Base-by-base conservation (phyloP, 768 basidiomycete genomes). In the Paxillus rubicundulus region DNA sequence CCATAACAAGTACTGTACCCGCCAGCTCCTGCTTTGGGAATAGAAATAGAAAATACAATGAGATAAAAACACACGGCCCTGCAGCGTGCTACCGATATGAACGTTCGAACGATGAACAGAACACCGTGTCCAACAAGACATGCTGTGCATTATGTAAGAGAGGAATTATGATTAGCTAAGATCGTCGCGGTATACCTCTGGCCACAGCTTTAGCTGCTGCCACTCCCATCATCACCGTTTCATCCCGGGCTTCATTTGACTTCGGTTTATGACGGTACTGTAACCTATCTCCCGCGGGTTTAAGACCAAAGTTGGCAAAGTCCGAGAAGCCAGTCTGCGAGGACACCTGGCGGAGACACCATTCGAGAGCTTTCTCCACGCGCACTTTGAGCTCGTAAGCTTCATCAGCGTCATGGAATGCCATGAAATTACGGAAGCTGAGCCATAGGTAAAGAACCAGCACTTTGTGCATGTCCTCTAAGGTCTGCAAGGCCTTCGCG, bases 381-480 rank as follows among this genome's bases (percentile, higher is more conserved):
- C 86, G 71, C 12, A 63, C 63, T 65, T 92, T 90, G 41, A 91
- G 61, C 14, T 63, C 70, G 12, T 68, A 57, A 2, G 84, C 87
- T 24, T 71, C 67, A 6, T 71, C 64, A 30, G 77, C 71, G n/a
- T 87, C 75, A 4, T 78, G 68, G 66, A 88, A 98, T 8, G 84
- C 75, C 47, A 91, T 74, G 0, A 82, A 76, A 52, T 82, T 76
- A 36, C 94, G 85, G 66, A 82, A 85, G 17, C 77, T 75, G 57
- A 94, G 75, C 96, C 96, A 99, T 45, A 92, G 73, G 69, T 98
- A 98, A 18, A 87, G 59, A 13, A 86, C 84, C 27, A 92, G 61
- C 28, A 82, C 71, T 61, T 86, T 87, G 70, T 99, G 93, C 54
- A 91, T 70, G 5, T 78, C 74, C 68, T 98, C 95, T 42, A 98